Percentiles rank a stretch among this genome's conserved stretches.
These are phyloP conservation scores for Thielaviopsis populi DNA, from an alignment of 2,329 filamentous ascomycete species.

Conservation along the genomic window DNA sequence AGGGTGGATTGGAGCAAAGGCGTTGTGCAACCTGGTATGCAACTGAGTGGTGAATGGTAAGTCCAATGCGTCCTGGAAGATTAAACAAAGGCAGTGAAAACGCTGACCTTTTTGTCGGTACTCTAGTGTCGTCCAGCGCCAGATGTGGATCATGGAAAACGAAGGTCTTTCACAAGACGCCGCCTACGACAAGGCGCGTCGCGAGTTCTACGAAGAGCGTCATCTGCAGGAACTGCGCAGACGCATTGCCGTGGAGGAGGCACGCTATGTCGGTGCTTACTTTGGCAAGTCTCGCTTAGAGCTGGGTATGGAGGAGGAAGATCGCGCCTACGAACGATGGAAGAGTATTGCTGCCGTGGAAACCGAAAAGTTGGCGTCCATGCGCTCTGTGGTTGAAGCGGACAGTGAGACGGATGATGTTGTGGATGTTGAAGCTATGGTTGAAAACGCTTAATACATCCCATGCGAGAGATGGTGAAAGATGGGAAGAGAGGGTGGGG, in stretches of 20 bases:
- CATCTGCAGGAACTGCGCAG: conserved; percentile 69
- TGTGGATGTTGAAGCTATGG: neutral
- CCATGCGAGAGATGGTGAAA: neutral
- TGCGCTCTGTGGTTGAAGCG: conserved; percentile 25
- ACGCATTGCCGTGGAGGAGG: conserved; percentile 77
- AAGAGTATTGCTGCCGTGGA: conserved; percentile 55
- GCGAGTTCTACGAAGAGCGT: conserved; percentile 78
- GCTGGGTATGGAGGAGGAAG: conserved; percentile 68
- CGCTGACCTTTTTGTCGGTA: neutral
- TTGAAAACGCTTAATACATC: conserved; percentile 1
- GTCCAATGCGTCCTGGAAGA: conserved; percentile 17
- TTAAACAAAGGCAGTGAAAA: neutral
- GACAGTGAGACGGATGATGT: neutral
- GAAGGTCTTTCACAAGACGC: conserved; percentile 42
- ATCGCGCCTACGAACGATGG: conserved; percentile 68
- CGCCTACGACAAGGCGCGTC: conserved; percentile 76
- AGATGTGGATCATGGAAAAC: conserved; percentile 68
- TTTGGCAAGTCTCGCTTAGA: conserved; percentile 67
- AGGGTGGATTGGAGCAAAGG: conserved; percentile 64
- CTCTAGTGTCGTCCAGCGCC: conserved; percentile 75
- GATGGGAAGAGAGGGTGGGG: neutral
- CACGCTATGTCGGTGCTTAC: conserved; percentile 68
- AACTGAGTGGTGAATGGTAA: conserved; percentile 73
- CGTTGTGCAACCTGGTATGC: conserved; percentile 58
- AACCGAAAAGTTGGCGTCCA: conserved; percentile 28